phyloP scores from a whole-genome alignment of 768 basidiomycete species.

The Gloeostereum incarnatum region DNA sequence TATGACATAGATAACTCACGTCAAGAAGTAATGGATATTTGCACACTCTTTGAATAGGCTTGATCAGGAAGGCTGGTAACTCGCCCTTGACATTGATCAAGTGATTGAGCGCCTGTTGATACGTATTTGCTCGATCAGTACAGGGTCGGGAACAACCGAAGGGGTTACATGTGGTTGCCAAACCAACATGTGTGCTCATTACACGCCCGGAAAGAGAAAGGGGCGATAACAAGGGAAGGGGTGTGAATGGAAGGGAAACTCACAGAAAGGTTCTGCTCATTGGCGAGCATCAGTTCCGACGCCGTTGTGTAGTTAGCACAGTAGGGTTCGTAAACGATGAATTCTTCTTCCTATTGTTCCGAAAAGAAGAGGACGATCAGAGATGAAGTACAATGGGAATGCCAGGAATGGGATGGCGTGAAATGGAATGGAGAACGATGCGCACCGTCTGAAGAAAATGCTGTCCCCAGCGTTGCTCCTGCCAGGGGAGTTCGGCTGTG shows the following conservation, averaged over 20 bases:
- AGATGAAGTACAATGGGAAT: conserved; percentile 30
- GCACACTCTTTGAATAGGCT: conserved; percentile 96
- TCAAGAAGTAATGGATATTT: conserved; percentile 95
- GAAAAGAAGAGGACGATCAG: conserved; percentile 20
- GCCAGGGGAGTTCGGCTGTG: conserved; percentile 75
- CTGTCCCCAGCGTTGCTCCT: conserved; percentile 81
- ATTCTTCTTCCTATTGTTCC: conserved; percentile 87
- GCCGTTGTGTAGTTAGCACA: conserved; percentile 92
- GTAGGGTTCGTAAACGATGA: conserved; percentile 94
- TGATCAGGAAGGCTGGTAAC: conserved; percentile 93
- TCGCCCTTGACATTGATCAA: conserved; percentile 89
- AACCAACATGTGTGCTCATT: conserved; percentile 11
- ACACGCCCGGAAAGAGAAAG: too few relatives aligned
- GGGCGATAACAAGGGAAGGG: conserved; percentile 11
- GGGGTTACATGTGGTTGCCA: conserved; percentile 17
- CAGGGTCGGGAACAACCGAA: conserved; percentile 4
- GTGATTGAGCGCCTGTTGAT: conserved; percentile 63
- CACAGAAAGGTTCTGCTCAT: conserved; percentile 82
- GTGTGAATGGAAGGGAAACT: conserved; percentile 22
- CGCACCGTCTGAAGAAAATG: conserved; percentile 79
- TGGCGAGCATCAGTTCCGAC: conserved; percentile 73
- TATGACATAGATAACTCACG: conserved; percentile 35
- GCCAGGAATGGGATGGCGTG: conserved; percentile 25
- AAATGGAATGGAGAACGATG: conserved; percentile 10
- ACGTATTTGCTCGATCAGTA: conserved; percentile 32